Conservation (phyloP, 441 rosid genomes). For the Raphanus hybrid region DNA sequence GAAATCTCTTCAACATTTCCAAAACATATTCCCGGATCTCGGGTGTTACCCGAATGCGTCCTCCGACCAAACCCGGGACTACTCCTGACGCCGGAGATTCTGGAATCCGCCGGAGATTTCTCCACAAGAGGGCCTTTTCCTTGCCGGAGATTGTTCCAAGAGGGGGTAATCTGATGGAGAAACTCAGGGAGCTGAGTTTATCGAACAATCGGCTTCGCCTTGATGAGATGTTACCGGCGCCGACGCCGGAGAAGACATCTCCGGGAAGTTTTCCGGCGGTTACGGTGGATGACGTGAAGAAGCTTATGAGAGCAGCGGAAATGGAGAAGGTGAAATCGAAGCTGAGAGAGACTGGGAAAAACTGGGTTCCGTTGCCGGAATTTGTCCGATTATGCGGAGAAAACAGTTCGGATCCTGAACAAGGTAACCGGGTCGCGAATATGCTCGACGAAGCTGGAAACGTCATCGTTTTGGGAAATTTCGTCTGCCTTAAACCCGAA, state of each 20-base stretch:
- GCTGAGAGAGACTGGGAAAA: slow-evolving; percentile 59
- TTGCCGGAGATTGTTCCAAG: slow-evolving; percentile 46
- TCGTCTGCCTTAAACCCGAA: slow-evolving; percentile 71
- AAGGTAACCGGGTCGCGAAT: slow-evolving; percentile 61
- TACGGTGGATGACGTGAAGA: slow-evolving; percentile 74
- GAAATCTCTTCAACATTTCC: slow-evolving; percentile 62
- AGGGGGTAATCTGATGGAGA: slow-evolving; percentile 57
- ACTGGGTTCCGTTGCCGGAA: slow-evolving; percentile 65
- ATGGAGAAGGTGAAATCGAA: slow-evolving; percentile 72
- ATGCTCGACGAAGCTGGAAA: slow-evolving; percentile 75
- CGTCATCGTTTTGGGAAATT: slow-evolving; percentile 73
- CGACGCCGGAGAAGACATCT: slow-evolving; percentile 23
- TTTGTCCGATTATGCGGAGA: slow-evolving; percentile 69
- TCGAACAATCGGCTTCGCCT: slow-evolving; percentile 60
- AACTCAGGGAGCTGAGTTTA: slow-evolving; percentile 53
- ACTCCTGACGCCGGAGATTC: slow-evolving; percentile 69
- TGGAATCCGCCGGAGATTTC: slow-evolving; percentile 64
- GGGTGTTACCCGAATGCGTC: slow-evolving; percentile 41
- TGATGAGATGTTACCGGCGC: slow-evolving; percentile 51
- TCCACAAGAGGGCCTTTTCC: slow-evolving; percentile 57
- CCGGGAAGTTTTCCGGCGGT: slow-evolving; percentile 43
- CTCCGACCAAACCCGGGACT: slow-evolving; percentile 43
- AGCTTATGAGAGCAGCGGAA: slow-evolving; percentile 73
- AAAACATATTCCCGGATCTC: slow-evolving; percentile 42
- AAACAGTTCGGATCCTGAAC: slow-evolving; percentile 62